These are phyloP conservation scores for Lipomyces starkeyi DNA, from an alignment of 805 yeast species.

Conservation along the genomic window DNA sequence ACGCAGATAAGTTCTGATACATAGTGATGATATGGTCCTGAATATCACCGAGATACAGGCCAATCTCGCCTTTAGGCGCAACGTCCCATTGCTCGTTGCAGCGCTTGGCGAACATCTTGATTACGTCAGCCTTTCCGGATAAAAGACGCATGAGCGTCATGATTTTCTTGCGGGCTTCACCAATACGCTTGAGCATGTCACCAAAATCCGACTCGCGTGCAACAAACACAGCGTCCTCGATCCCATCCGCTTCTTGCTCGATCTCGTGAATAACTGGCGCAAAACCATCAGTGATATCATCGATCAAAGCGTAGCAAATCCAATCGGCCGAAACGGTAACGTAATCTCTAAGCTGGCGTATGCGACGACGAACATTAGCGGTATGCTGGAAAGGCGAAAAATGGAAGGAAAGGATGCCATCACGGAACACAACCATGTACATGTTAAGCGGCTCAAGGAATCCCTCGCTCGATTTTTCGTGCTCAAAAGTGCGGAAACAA, in stretches of 20 bases:
- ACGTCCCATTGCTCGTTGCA: conserved; percentile 73
- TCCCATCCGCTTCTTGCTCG: conserved; percentile 67
- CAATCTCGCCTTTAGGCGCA: conserved; percentile 86
- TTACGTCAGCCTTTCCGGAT: conserved; percentile 94
- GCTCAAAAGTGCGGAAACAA: conserved; percentile 95
- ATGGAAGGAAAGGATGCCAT: conserved; percentile 66
- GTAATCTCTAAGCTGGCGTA: conserved; percentile 66
- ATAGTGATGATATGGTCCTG: conserved; percentile 96
- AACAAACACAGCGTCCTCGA: conserved; percentile 82
- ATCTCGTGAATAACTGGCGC: conserved; percentile 65
- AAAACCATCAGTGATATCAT: conserved; percentile 68
- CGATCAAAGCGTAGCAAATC: conserved; percentile 69
- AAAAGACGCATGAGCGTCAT: conserved; percentile 90
- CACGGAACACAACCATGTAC: conserved; percentile 65
- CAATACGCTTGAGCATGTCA: conserved; percentile 77
- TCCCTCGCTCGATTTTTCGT: conserved; percentile 80
- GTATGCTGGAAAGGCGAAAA: conserved; percentile 64
- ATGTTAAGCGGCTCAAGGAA: conserved; percentile 69
- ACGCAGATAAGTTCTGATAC: conserved; percentile 87
- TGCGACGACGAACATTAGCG: conserved; percentile 66
- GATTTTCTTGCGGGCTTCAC: conserved; percentile 86
- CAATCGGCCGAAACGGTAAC: conserved; percentile 66
- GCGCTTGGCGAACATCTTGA: conserved; percentile 93
- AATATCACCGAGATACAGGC: conserved; percentile 90
- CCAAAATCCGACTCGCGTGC: conserved; percentile 77